Evolutionary conservation across 345 rosid species (phyloP).

Genomic region (Camelina sativa): DNA sequence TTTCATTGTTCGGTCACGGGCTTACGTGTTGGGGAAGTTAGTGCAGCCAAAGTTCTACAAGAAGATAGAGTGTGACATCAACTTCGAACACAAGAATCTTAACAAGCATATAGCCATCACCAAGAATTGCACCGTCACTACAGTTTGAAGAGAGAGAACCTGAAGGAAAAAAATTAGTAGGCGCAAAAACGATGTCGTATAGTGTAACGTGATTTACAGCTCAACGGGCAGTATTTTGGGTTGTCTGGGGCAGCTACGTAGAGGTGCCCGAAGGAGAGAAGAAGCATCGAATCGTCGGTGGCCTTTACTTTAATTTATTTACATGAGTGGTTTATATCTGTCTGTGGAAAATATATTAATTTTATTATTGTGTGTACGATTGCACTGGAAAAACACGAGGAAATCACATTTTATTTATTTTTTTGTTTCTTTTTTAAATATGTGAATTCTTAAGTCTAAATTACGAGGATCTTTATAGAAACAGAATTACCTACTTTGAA

Average conservation of each 20-base stretch:
- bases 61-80: slow-evolving; percentile 65
- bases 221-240: slow-evolving; percentile 54
- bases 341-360: slow-evolving; percentile 36
- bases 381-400: slow-evolving; percentile 15
- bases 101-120: slow-evolving; percentile 65
- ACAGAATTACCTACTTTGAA: no score
- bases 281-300: slow-evolving; percentile 33
- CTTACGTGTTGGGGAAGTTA: slow-evolving; percentile 87
- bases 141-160: slow-evolving; percentile 19
- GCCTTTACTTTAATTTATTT: slow-evolving; percentile 30
- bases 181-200: slow-evolving; percentile 21
- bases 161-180: not conserved
- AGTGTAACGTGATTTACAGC: slow-evolving; percentile 50
- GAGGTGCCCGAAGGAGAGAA: slow-evolving; percentile 30
- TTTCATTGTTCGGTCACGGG: slow-evolving; percentile 68
- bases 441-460: not conserved
- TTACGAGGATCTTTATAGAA: no score
- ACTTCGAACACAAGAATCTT: slow-evolving; percentile 68
- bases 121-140: slow-evolving; percentile 71
- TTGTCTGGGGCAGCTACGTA: slow-evolving; percentile 43
- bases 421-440: not conserved
- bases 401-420: slow-evolving; percentile 42
- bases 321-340: slow-evolving; percentile 37
- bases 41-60: slow-evolving; percentile 82
- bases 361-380: slow-evolving; percentile 13